Evolutionary conservation across 176 grass and related monocot species (phyloP).

Genomic region (Zoysia japonica): DNA sequence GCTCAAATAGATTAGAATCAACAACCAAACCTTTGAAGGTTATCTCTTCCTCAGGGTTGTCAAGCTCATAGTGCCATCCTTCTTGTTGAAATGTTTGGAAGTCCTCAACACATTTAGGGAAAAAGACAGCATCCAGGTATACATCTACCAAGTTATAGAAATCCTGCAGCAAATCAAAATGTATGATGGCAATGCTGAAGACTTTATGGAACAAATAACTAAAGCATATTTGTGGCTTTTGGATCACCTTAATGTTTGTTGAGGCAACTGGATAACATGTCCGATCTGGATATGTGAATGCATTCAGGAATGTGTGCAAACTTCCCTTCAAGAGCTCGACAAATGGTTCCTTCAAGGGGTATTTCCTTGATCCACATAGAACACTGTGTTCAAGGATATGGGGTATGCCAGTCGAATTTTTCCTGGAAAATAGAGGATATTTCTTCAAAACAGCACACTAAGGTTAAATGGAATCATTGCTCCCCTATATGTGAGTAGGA

Average conservation of each 20-base stretch:
- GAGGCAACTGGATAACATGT: slow-evolving; percentile 99
- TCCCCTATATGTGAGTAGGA: not conserved
- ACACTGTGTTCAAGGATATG: slow-evolving; percentile 99
- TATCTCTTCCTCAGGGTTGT: slow-evolving; percentile 88
- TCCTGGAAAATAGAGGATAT: slow-evolving; percentile 53
- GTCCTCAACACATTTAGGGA: slow-evolving; percentile 91
- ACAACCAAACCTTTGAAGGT: slow-evolving; percentile 79
- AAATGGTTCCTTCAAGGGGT: slow-evolving; percentile 99
- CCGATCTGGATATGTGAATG: slow-evolving; percentile 96
- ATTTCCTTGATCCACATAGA: slow-evolving; percentile 94
- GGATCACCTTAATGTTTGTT: slow-evolving; percentile 83
- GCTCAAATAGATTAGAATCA: slow-evolving; percentile 29
- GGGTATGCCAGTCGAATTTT: slow-evolving; percentile 97
- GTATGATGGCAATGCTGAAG: slow-evolving; percentile 14
- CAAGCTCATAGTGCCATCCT: slow-evolving; percentile 99
- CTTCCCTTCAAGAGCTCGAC: slow-evolving; percentile 97
- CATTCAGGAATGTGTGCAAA: slow-evolving; percentile 96
- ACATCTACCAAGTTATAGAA: slow-evolving; percentile 99
- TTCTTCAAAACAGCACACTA: slow-evolving; percentile 26
- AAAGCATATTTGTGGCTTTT: slow-evolving; percentile 24
- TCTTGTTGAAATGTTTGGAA: slow-evolving; percentile 99
- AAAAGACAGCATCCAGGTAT: slow-evolving; percentile 96
- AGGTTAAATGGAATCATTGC: not conserved
- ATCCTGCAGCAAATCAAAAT: slow-evolving; percentile 62
- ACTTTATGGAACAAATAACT: slow-evolving; percentile 27